Evolutionary conservation across 2,329 filamentous ascomycete genomes (phyloP).

Genomic region (Cercospora brassicicola): DNA sequence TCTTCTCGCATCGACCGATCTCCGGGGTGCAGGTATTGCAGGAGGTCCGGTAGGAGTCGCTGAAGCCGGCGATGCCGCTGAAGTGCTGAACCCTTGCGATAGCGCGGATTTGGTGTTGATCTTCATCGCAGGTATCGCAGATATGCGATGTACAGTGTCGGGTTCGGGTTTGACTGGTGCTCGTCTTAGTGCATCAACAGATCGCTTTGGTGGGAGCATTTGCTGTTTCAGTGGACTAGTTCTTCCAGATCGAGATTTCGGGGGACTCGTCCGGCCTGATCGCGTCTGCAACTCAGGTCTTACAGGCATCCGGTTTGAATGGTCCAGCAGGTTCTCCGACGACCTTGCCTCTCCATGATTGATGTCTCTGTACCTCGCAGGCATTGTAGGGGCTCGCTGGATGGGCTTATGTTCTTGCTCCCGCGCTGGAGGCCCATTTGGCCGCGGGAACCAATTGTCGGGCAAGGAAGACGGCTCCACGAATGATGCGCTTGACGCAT

Average conservation of each 20-base stretch:
- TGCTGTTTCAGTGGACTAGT: conserved; percentile 34
- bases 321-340: conserved; percentile 31
- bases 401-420: conserved; percentile 17
- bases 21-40: conserved; percentile 38
- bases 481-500: conserved; percentile 33
- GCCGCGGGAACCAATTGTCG: conserved; percentile 20
- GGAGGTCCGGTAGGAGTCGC: conserved; percentile 29
- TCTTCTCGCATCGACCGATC: conserved; percentile 34
- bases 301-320: conserved; percentile 36
- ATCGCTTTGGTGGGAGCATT: conserved; percentile 27
- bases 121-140: conserved; percentile 34
- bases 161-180: conserved; percentile 16
- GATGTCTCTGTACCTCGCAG: conserved; percentile 29
- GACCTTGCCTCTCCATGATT: conserved; percentile 11
- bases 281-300: conserved; percentile 37
- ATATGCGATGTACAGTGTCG: conserved; percentile 19
- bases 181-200: conserved; percentile 26
- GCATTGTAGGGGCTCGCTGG: conserved; percentile 26
- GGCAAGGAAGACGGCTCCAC: conserved; percentile 36
- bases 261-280: conserved; percentile 34
- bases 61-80: conserved; percentile 14
- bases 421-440: conserved; percentile 26
- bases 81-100: conserved; percentile 32
- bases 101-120: conserved; percentile 31
- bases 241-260: conserved; percentile 32